Evolutionary conservation across 2,329 filamentous ascomycete genomes (phyloP), one percentile per base, ranked within the genome.

Genomic region (Juglanconis oblonga): DNA sequence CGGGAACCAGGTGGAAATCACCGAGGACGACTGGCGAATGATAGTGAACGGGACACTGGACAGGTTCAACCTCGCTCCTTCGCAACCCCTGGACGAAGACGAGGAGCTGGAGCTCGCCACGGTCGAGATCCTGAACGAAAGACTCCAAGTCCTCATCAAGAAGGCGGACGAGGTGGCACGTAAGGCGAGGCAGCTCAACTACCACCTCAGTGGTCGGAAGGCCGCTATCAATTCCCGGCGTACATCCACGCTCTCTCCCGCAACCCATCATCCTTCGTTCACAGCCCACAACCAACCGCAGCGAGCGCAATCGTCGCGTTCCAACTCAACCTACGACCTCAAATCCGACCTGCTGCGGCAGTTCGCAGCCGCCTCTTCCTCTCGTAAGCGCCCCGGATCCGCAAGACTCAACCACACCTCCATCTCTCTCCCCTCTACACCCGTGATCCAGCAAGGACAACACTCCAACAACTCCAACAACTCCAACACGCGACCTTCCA

Each of bases 61-160:
- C 72, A 88, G 91, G 70, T 79, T 82, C 60, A 68, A 68, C 17
- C 84, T 92, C 74, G 91, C 92, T 17, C 88, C 91, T 2, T 87
- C 89, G 13, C 87, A 93, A 64, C 91, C 91, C 1, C 87, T 95
- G 52, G 86, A 90, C 61, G 91, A 96, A 70, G 92, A 96, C 69
- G 92, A 96, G 74, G 86, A 88, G 70, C 91, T 92, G 65, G 92
- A 97, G 71, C 74, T 96, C 42, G 91, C 87, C 11, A 94, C 91
- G 0, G 78, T 96, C 67, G 91, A 95, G 67, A 93, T 96, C 54
- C 74, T 96, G 33, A 91, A 96, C 73, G 86, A 88, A 72, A 89
- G 91, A 63, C 77, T 96, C 40, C 85, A 86, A 42, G 83, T 89
- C 65, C 83, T 96, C 48, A 92, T 90, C 66, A 91, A 91, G 70